A percentile compares a stretch with the other conserved stretches of the same genome.
phyloP scores from a whole-genome alignment of 1,284 basidiomycete genomes.

The Cryptococcus maquisensis region DNA sequence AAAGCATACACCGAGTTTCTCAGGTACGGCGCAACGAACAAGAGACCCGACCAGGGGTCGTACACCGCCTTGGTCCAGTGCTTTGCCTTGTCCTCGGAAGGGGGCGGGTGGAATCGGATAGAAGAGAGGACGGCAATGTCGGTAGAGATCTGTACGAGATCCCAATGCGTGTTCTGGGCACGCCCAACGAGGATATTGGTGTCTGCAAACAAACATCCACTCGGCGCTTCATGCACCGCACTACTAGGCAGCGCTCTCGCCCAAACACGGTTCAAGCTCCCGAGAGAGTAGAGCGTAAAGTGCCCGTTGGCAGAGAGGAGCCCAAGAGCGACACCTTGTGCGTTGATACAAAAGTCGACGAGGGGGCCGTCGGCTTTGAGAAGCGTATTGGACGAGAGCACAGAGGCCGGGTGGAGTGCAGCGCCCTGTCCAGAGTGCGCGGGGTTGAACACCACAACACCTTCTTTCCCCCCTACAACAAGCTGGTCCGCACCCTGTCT shows the following conservation, averaged over 20 bases:
- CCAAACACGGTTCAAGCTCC: slow-evolving; percentile 35
- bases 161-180: slow-evolving; percentile 32
- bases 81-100: slow-evolving; percentile 5
- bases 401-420: too few species aligned
- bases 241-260: too few species aligned
- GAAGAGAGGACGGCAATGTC: slow-evolving; percentile 34
- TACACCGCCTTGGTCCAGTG: slow-evolving; percentile 36
- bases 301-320: slow-evolving; percentile 28
- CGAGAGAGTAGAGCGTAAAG: slow-evolving; percentile 34
- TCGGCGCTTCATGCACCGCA: too few species aligned
- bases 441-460: slow-evolving; percentile 32
- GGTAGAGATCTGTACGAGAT: slow-evolving; percentile 40
- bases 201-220: slow-evolving; percentile 27
- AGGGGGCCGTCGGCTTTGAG: slow-evolving; percentile 1
- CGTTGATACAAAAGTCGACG: slow-evolving; percentile 39
- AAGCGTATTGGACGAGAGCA: too few species aligned
- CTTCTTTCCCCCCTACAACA: slow-evolving; percentile 33
- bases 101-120: slow-evolving; percentile 28
- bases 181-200: slow-evolving; percentile 39
- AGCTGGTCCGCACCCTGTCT: slow-evolving; percentile 24
- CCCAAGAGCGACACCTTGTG: slow-evolving; percentile 36
- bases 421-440: neutral
- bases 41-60: slow-evolving; percentile 21
- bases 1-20: slow-evolving; percentile 33
- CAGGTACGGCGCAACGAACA: slow-evolving; percentile 33